Conservation (phyloP, 257 asterid species). For the Jaltomata sinuosa region DNA sequence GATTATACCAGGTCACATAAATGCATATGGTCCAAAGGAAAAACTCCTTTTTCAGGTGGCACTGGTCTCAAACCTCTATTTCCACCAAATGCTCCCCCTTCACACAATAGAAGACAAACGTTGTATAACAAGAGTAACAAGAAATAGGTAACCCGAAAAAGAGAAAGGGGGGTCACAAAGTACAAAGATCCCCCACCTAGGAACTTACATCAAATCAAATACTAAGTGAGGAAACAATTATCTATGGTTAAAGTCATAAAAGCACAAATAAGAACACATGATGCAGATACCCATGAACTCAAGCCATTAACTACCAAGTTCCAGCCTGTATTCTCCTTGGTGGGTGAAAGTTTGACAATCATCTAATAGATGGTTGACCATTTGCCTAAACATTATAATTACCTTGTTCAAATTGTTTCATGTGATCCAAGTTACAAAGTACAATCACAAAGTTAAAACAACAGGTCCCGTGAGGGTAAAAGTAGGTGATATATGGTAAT, state of each 20-base stretch:
- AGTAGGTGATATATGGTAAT: neutral
- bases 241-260: neutral
- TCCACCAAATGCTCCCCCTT: neutral
- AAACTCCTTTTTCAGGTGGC: constrained; percentile 81
- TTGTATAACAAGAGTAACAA: neutral
- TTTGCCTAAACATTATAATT: neutral
- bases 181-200: neutral
- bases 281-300: neutral
- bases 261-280: neutral
- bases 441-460: neutral
- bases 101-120: neutral
- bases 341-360: neutral
- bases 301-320: neutral
- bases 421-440: neutral
- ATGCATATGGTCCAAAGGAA: constrained; percentile 89
- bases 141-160: neutral
- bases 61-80: neutral
- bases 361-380: neutral
- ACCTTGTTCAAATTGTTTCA: neutral
- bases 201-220: neutral
- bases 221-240: neutral
- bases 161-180: neutral
- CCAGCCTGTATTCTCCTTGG: neutral
- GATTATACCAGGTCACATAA: constrained; percentile 66
- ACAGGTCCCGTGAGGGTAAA: neutral